Percentiles rank a stretch among this genome's conserved stretches.
These are phyloP conservation scores for Fusarium sp. DNA, from an alignment of 2,329 filamentous ascomycete species.

Conservation along the genomic window DNA sequence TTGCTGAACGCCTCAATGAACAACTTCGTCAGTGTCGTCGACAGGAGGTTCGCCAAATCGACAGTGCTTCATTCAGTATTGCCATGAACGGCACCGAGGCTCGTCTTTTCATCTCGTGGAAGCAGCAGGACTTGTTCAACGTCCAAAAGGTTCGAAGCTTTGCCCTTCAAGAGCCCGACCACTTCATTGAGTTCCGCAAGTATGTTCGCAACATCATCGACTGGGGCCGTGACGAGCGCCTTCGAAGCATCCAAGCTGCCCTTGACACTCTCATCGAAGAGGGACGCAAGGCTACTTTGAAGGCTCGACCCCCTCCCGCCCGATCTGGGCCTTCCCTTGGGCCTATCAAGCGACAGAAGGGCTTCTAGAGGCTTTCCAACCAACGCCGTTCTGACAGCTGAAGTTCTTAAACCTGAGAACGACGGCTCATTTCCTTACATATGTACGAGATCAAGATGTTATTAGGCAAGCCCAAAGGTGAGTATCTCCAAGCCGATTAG, in stretches of 20 bases:
- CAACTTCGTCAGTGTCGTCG: conserved; percentile 29
- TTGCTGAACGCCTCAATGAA: conserved; percentile 46
- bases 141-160: conserved; percentile 44
- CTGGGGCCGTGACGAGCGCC: conserved; percentile 46
- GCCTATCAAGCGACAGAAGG: not conserved
- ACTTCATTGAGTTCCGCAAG: conserved; percentile 48
- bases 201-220: conserved; percentile 52
- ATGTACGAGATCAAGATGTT: not conserved
- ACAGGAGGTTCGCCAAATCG: conserved; percentile 45
- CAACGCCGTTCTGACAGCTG: not conserved
- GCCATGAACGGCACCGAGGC: conserved; percentile 42
- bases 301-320: not conserved
- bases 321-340: not conserved
- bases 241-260: conserved; percentile 42
- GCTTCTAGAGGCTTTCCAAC: not conserved
- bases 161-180: conserved; percentile 43
- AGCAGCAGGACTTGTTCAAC: conserved; percentile 46
- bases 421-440: not conserved
- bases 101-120: conserved; percentile 52
- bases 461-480: not conserved
- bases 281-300: not conserved
- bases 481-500: not conserved
- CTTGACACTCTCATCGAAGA: conserved; percentile 13
- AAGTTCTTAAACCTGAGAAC: not conserved
- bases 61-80: not conserved